Conservation (phyloP, 2,329 filamentous ascomycete genomes). For the Trichoderma atroviride region DNA sequence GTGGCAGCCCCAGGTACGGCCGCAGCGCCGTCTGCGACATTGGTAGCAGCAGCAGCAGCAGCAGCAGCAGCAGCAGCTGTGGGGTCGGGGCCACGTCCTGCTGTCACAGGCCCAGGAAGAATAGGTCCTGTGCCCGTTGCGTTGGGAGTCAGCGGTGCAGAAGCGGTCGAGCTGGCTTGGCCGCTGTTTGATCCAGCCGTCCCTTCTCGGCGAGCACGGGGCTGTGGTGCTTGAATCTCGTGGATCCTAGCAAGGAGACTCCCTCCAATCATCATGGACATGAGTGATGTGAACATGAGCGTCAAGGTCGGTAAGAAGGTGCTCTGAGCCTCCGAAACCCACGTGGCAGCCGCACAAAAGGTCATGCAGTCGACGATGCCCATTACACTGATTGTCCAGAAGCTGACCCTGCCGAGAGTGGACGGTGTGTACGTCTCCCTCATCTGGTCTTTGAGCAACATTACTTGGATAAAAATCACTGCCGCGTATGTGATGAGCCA, state of each 20-base stretch:
- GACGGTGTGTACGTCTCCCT: constrained; percentile 68
- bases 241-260: constrained; percentile 63
- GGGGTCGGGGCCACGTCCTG: constrained; percentile 32
- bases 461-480: constrained; percentile 63
- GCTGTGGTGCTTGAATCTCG: constrained; percentile 59
- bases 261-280: constrained; percentile 60
- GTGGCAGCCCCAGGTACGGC: constrained; percentile 39
- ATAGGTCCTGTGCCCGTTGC: constrained; percentile 35
- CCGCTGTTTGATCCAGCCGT: constrained; percentile 33
- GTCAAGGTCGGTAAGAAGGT: constrained; percentile 60
- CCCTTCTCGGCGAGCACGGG: constrained; percentile 53
- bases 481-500: constrained; percentile 60
- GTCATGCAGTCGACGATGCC: constrained; percentile 63
- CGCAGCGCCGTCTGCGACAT: constrained; percentile 40
- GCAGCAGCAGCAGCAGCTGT: constrained; percentile 64
- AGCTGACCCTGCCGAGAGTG: constrained; percentile 67
- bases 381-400: constrained; percentile 64
- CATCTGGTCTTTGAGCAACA: constrained; percentile 65
- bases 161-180: constrained; percentile 31
- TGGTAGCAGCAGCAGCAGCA: constrained; percentile 61
- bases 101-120: constrained; percentile 49
- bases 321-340: constrained; percentile 58
- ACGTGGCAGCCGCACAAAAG: constrained; percentile 58
- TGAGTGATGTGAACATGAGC: constrained; percentile 53
- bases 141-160: constrained; percentile 35